Conservation (phyloP, 768 basidiomycete species). For the Mycena capillaripes region DNA sequence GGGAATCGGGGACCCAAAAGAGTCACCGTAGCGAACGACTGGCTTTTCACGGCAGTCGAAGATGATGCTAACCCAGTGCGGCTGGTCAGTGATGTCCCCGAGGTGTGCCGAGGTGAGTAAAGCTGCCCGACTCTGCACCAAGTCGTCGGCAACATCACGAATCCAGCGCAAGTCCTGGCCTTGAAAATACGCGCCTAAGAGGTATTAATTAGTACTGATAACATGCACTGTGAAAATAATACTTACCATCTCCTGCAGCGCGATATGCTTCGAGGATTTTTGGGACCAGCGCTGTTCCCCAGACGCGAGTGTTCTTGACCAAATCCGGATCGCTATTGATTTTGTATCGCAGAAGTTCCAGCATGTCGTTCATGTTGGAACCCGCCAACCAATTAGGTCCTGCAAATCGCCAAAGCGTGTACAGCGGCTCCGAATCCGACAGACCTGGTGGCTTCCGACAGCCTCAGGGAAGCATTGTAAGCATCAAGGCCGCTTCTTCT, state of each 20-base stretch:
- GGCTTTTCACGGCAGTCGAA: not conserved
- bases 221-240: not conserved
- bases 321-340: slow-evolving; percentile 4
- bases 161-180: not conserved
- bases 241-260: not conserved
- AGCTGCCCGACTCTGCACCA: not conserved
- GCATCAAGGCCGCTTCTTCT: not conserved
- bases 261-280: slow-evolving; percentile 9
- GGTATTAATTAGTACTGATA: not conserved
- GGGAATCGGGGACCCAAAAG: not conserved
- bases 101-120: slow-evolving; percentile 16
- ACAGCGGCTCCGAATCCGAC: not conserved
- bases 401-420: no score
- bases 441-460: not conserved
- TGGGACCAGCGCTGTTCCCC: not conserved
- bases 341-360: not conserved
- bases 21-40: slow-evolving; percentile 21
- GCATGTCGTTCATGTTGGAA: no score
- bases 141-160: not conserved
- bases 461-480: not conserved
- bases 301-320: not conserved
- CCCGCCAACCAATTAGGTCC: no score
- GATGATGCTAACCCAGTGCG: slow-evolving; percentile 18
- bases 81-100: not conserved
- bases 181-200: not conserved